Base-by-base conservation (phyloP, 257 asterid genomes). In the Lavandula angustifolia region DNA sequence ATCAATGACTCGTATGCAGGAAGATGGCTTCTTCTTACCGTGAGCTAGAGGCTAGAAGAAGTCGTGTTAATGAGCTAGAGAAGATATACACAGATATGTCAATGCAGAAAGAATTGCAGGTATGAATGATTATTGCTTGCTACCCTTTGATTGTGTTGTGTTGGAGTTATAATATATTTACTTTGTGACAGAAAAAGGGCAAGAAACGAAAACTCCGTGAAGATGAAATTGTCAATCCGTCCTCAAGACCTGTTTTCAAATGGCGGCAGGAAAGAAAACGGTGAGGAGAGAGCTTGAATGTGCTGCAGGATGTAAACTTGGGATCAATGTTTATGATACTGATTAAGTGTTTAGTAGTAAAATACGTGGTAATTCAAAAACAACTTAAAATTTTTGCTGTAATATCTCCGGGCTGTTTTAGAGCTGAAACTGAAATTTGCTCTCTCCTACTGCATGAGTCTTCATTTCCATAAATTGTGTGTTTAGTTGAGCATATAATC, bases 81-180 rank as follows among this genome's bases (percentile, higher is more conserved):
- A 89, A 84, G 76, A 67, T 89, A 47, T 82, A 80, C 81, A 78
- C 54, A 80, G 94, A 87, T 27, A 89, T 89, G 97, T 53, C 89
- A 16, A 67, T 89, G 95, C 92, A 89, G 80, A 87, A 81, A 76
- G 98, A 92, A 73, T 27, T 89, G 66, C 97, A 89, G 96, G 96
- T 88, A 76, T 29, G 9, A 6, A 62, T 38, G 4, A 4, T 51
- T 1, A 18, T 44, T 27, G 11, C 37, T 2, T 32, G 9, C 9
- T 46, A 6, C 60, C 60, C 13, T 48, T 33, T 12, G 16, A 11
- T 40, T 1, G 9, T 43, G 42, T 5, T 5, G 41, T 43, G 12
- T 37, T 27, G 12, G 2, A 38, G 31, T 54, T 18, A 10, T 62
- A 41, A 7, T 52, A n/a, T 37, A 2, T 9, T 22, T 50, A 5